Evolutionary conservation across 2,329 filamentous ascomycete genomes (phyloP).

Genomic region (Eutypella sp.): DNA sequence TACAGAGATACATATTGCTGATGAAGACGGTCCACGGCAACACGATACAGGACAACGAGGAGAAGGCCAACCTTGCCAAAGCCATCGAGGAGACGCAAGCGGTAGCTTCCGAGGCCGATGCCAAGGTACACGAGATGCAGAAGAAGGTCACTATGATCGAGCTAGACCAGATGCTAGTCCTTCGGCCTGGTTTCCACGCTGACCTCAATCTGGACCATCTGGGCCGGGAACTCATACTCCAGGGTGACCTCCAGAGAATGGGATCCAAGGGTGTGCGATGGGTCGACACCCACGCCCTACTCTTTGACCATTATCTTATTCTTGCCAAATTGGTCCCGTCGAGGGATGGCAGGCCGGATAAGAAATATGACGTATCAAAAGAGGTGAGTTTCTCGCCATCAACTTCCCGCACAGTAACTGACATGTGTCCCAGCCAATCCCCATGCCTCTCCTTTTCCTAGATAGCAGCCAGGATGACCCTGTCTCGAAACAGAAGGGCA

Average conservation of each 20-base stretch:
- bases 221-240: slow-evolving; percentile 82
- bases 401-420: slow-evolving; percentile 2
- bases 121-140: slow-evolving; percentile 84
- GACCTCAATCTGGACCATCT: slow-evolving; percentile 91
- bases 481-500: slow-evolving; percentile 75
- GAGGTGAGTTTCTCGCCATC: slow-evolving; percentile 50
- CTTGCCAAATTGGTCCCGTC: slow-evolving; percentile 73
- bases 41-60: slow-evolving; percentile 78
- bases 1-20: slow-evolving; percentile 85
- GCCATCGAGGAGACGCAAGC: slow-evolving; percentile 89
- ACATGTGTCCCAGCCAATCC: slow-evolving; percentile 62
- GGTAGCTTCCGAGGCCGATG: slow-evolving; percentile 86
- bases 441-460: slow-evolving; percentile 90
- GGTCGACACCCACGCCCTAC: slow-evolving; percentile 87
- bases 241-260: slow-evolving; percentile 84
- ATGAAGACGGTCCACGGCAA: slow-evolving; percentile 79
- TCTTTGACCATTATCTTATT: slow-evolving; percentile 96
- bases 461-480: slow-evolving; percentile 92
- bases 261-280: slow-evolving; percentile 86
- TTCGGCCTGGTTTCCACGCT: slow-evolving; percentile 82
- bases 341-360: slow-evolving; percentile 66
- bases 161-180: slow-evolving; percentile 73
- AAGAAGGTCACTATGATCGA: slow-evolving; percentile 88
- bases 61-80: slow-evolving; percentile 76
- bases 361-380: slow-evolving; percentile 92